Evolutionary conservation across 352 stramenopile species (phyloP), one percentile per base, ranked within the genome.

Genomic region (Globisporangium parvum): DNA sequence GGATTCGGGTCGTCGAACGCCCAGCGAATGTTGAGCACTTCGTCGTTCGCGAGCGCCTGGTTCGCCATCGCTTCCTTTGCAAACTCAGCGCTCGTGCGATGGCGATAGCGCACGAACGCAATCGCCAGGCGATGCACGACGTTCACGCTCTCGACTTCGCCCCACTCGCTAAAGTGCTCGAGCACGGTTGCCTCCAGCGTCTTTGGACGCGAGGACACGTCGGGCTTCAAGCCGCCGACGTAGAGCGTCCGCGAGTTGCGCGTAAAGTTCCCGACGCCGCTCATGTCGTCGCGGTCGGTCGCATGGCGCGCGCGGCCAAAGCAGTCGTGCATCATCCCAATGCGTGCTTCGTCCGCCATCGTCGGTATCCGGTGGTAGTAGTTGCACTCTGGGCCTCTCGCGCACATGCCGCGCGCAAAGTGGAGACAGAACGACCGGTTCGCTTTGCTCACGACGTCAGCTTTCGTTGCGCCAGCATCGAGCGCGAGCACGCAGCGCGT

Each of bases 91-190:
- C 68, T 93, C 31, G 74, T 85, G 35, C 81, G 77, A 56, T 91
- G 77, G 47, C 84, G 80, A 56, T 79, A 97, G 24, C 92, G 68
- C 42, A 97, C 86, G 53, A 98, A 98, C 47, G 77, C 77, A 60
- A 97, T 96, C 18, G 79, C 87, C 53, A 97, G 72, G n/a, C 92
- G 73, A 49, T 91, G 77, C 52, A 98, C 92, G 21, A 98, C 80
- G 72, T 98, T 98, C 53, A 98, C 79, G 59, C 86, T 91, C 66
- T 98, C 93, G 10, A 97, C 80, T 66, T 98, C 93, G 18, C 93
- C 93, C 81, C 84, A 98, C 65, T 98, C 93, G 2, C 75, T 73
- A 69, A 98, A 98, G 55, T 97, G 88, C 53, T 87, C 80, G 65
- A 69, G 76, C 10, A 98, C 61, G 6, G 66, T 71, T 14, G 83